Evolutionary conservation across 768 basidiomycete species (phyloP).

Genomic region (Podaxis sp.): DNA sequence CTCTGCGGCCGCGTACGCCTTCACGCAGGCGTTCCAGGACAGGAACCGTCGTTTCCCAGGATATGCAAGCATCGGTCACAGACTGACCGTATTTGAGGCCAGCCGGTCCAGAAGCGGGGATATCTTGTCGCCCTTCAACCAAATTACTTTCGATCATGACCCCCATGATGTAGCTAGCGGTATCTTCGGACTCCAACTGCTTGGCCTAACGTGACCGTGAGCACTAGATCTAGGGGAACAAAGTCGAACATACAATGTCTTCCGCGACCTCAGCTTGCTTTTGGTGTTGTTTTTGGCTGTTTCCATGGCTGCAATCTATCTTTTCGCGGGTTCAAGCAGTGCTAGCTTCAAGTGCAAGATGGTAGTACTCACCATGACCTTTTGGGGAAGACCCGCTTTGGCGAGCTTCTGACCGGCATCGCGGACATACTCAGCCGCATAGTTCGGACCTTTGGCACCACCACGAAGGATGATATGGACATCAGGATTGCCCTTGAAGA

Average conservation of each 20-base stretch:
- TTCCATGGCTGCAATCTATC: slow-evolving; percentile 98
- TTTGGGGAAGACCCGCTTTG: slow-evolving; percentile 76
- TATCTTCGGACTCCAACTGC: slow-evolving; percentile 73
- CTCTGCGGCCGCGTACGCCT: slow-evolving; percentile 79
- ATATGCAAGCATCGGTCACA: slow-evolving; percentile 87
- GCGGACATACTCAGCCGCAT: slow-evolving; percentile 72
- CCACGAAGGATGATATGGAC: slow-evolving; percentile 96
- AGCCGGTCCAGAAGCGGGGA: slow-evolving; percentile 67
- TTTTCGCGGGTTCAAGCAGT: slow-evolving; percentile 27
- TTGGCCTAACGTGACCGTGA: slow-evolving; percentile 44
- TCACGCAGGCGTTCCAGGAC: slow-evolving; percentile 82
- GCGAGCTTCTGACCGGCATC: slow-evolving; percentile 70
- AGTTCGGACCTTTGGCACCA: slow-evolving; percentile 88
- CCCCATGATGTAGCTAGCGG: slow-evolving; percentile 75
- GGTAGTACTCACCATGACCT: slow-evolving; percentile 72
- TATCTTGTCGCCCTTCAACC: slow-evolving; percentile 82
- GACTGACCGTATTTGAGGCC: slow-evolving; percentile 82
- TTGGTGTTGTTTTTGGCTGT: slow-evolving; percentile 87
- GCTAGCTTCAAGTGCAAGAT: neutral
- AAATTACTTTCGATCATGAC: slow-evolving; percentile 97
- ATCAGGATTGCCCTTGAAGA: slow-evolving; percentile 74
- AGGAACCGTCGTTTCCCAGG: slow-evolving; percentile 85
- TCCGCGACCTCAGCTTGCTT: slow-evolving; percentile 89
- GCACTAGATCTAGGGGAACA: slow-evolving; percentile 17
- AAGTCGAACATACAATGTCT: slow-evolving; percentile 66